A percentile compares a stretch with the other conserved stretches of the same genome.
Conservation (phyloP, 228 moss, liverwort and hornwort genomes). For the Sphagnum magellanicum region DNA sequence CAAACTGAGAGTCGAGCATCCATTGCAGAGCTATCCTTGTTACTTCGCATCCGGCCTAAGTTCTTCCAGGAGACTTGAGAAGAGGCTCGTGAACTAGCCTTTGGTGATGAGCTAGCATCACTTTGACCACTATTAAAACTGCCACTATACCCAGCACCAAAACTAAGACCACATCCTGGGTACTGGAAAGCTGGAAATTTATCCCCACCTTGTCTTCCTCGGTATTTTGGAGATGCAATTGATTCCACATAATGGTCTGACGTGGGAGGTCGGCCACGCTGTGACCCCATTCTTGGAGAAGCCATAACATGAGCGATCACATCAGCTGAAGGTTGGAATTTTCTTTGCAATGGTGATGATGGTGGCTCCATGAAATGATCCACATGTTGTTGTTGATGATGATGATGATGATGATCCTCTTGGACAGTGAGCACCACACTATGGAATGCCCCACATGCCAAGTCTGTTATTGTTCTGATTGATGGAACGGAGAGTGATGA, state of each 20-base stretch:
- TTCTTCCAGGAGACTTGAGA: conserved; percentile 24
- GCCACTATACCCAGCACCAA: no score
- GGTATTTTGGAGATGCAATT: conserved; percentile 26
- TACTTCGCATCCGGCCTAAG: conserved; percentile 27
- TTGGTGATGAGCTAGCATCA: conserved; percentile 39
- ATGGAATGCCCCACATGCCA: conserved; percentile 56
- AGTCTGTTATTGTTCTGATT: conserved; percentile 27
- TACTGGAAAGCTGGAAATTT: conserved; percentile 21
- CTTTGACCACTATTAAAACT: background rate
- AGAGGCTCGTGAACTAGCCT: conserved; percentile 30
- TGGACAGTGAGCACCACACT: conserved; percentile 32
- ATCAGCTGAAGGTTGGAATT: conserved; percentile 16
- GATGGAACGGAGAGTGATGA: conserved; percentile 13
- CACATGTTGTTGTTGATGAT: conserved; percentile 1
- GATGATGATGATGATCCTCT: conserved; percentile 7
- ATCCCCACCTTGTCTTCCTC: conserved; percentile 15
- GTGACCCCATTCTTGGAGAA: conserved; percentile 18
- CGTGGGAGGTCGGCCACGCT: conserved; percentile 22
- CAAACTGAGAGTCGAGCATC: conserved; percentile 35
- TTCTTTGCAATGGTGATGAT: conserved; percentile 21
- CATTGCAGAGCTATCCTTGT: conserved; percentile 14
- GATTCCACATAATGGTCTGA: conserved; percentile 32
- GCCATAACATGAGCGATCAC: conserved; percentile 33
- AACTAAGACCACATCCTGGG: no score
- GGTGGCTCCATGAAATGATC: conserved; percentile 21